Base-by-base conservation (phyloP, 495 filamentous ascomycete species). In the Aeminium ludgeri region DNA sequence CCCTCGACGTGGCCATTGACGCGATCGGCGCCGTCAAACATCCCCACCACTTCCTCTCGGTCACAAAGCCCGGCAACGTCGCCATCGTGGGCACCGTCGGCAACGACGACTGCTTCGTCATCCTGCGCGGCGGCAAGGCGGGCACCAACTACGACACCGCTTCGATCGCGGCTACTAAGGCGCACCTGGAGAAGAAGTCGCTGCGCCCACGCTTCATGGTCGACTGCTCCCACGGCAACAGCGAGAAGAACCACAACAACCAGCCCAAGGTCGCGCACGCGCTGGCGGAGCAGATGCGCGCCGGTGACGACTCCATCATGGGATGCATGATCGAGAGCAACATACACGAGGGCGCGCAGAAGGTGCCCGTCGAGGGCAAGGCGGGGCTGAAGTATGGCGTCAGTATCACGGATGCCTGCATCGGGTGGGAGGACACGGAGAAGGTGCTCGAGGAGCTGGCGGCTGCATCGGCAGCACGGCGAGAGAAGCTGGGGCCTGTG, bases 321-420 rank as follows among this genome's bases (percentile, higher is more conserved):
- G 89, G 89, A 52, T 85, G 95, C 27, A 97, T 97, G 89, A 93
- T 99, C 53, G 91, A 99, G 66, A 91, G 82, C 55, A 76, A 96
- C 57, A 91, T 99, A 60, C 76, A 86, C 56, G 89, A 94, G 63
- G 89, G 85, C 78, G 59, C 43, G 64, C 89, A 99, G 61, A 96
- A 95, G 59, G 84, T 95, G 12, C 81, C 85, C 1, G 65, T 72
- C 35, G 86, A 95, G 65, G 89, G 89, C 53, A 89, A 86, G 64
- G 63, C 67, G 23, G 84, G 77, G 20, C 73, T 99, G 47, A 83
- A 91, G 61, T 91, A 96, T 55, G 89, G 89, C 53, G 80, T 96
- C 55, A 87, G 80, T 51, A 96, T 99, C 58, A 99, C 91, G 2
- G 91, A 99, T 64, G 89, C 91, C 30, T 99, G 91, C 59, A 95